Percentiles rank a stretch among this genome's conserved stretches.
Conservation (phyloP, 192 early-diverging fungal species). For the Linnemannia elongata region DNA sequence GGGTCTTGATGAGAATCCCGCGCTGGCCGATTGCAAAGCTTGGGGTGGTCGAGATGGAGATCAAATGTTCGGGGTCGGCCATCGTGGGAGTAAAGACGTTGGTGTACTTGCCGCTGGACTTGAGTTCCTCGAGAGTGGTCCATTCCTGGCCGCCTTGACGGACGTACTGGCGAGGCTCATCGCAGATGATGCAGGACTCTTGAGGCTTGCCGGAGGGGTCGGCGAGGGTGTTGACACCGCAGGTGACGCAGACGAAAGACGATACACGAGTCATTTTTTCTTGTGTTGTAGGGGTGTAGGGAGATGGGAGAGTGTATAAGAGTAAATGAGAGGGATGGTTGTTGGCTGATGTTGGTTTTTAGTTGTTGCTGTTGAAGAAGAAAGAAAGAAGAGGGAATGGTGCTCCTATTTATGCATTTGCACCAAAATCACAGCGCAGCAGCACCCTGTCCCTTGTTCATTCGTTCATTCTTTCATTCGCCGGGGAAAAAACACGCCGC, state of each 20-base stretch:
- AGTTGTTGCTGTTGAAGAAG: not conserved
- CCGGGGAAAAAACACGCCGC: too few relatives aligned
- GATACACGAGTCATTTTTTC: conserved; percentile 7
- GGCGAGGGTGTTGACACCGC: conserved; percentile 32
- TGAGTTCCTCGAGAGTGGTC: conserved; percentile 33
- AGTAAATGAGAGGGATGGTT: not conserved
- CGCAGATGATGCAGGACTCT: conserved; percentile 34
- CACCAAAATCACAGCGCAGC: conserved; percentile 1
- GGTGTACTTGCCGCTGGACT: conserved; percentile 22
- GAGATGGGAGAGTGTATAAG: not conserved
- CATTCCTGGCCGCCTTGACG: conserved; percentile 38
- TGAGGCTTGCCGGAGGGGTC: conserved; percentile 13
- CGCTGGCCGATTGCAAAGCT: conserved; percentile 42
- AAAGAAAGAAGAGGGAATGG: not conserved
- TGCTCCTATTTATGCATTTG: conserved; percentile 10
- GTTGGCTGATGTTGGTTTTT: not conserved
- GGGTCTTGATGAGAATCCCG: conserved; percentile 34
- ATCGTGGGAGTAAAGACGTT: conserved; percentile 40
- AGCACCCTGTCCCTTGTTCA: too few relatives aligned
- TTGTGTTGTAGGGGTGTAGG: not conserved
- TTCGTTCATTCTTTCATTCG: too few relatives aligned
- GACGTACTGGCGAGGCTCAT: conserved; percentile 46
- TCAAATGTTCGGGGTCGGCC: conserved; percentile 34
- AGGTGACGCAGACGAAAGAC: conserved; percentile 44
- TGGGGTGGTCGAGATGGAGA: conserved; percentile 34